Base-by-base conservation (phyloP, 2,329 filamentous ascomycete species). In the Hymenoscyphus occultus region DNA sequence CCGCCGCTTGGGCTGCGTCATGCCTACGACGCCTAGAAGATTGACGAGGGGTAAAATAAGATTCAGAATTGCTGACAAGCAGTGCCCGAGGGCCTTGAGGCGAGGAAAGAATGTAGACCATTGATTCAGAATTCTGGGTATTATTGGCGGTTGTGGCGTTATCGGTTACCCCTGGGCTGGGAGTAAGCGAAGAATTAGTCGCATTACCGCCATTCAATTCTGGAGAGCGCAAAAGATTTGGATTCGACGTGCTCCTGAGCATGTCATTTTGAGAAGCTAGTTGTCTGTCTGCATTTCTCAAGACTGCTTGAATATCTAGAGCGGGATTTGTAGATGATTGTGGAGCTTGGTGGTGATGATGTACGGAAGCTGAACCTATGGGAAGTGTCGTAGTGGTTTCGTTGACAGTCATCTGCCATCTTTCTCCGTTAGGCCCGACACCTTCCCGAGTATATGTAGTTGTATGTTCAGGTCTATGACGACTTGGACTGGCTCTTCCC, bases 51-150 rank as follows among this genome's bases (percentile, higher is more conserved):
- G 81, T 85, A 65, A 80, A 83, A 65, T 83, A 88, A 12, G 81
- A 77, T 32, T 84, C 84, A 13, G 75, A 75, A 56, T 81, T 80
- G 69, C 83, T 85, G 51, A 89, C 76, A 6, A 89, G 74, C 1
- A 89, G 74, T 5, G 81, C 86, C 22, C 82, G 81, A 0, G 86
- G 86, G 0, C 86, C 86, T 54, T 80, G 79, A 0, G 86, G 85
- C 0, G 86, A 88, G 16, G 81, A 84, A 6, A 89, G 73, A 31
- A 89, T 82, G 69, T 88, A 89, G 1, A 88, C 83, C 65, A 85
- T 82, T 0, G 81, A 78, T 31, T 77, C 76, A 5, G 60, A 28
- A 42, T 39, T 31, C 14, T 31, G 31, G 28, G 39, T 56, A 39
- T 73, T 73, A 19, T 74, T 35, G 31, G 66, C 22, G 56, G 63